Evolutionary conservation across 306 rosid species (phyloP).

Genomic region (Begonia loranthoides): DNA sequence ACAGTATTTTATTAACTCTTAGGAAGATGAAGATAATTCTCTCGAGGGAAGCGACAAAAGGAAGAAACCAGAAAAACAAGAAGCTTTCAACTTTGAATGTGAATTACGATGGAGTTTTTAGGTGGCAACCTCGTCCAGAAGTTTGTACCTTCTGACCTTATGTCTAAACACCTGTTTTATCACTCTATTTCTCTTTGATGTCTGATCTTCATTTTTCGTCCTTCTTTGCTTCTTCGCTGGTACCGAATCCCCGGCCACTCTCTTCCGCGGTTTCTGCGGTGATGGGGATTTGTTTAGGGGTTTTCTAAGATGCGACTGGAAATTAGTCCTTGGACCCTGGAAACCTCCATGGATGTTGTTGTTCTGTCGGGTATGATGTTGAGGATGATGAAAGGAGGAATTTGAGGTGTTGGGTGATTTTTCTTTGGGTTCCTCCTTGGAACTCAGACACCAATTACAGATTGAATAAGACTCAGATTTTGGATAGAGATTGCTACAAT

Average conservation of each 20-base stretch:
- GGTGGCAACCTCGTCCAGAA: conserved; percentile 90
- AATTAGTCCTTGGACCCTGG: background rate
- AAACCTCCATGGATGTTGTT: too few relatives aligned
- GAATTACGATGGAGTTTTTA: conserved; percentile 7
- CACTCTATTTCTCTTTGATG: conserved; percentile 25
- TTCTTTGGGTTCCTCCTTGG: conserved; percentile 35
- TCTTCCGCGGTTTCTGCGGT: conserved; percentile 17
- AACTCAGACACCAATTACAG: conserved; percentile 88
- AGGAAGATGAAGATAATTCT: too few relatives aligned
- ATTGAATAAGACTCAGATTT: conserved; percentile 32
- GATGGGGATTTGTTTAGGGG: conserved; percentile 50
- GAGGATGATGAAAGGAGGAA: conserved; percentile 42
- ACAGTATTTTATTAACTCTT: too few relatives aligned
- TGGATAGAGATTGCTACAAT: conserved; percentile 84
- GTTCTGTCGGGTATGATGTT: background rate
- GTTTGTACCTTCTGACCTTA: conserved; percentile 93
- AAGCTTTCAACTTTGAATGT: too few relatives aligned
- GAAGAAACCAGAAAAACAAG: too few relatives aligned
- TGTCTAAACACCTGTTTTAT: conserved; percentile 50
- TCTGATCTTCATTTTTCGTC: conserved; percentile 47
- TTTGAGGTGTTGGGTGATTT: conserved; percentile 66
- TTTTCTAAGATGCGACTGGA: conserved; percentile 3
- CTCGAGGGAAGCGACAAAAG: too few relatives aligned
- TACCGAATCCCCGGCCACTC: conserved; percentile 6
- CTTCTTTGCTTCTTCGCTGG: conserved; percentile 30